Percentiles rank a stretch among this genome's conserved stretches.
Conservation (phyloP, 768 basidiomycete species). For the Psilocybe azurescens region DNA sequence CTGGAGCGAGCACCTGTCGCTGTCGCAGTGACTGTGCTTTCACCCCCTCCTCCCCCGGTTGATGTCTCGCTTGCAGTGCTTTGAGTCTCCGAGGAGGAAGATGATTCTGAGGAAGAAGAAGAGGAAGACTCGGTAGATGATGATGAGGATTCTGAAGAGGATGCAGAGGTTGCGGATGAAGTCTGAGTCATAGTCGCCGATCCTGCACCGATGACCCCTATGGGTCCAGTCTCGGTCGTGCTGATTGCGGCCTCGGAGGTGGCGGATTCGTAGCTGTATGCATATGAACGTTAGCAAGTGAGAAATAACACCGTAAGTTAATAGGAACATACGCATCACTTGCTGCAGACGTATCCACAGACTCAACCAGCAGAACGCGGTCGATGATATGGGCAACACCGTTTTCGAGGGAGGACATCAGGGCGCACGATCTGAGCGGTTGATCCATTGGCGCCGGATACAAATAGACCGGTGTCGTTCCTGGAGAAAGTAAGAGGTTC, state of each 20-base stretch:
- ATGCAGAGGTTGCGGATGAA: constrained; percentile 11
- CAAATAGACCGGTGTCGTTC: constrained; percentile 64
- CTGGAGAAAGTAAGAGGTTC: constrained; percentile 52
- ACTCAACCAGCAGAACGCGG: constrained; percentile 52
- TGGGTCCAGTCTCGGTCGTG: background rate
- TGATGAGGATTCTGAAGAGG: constrained; percentile 13
- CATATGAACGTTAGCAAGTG: background rate
- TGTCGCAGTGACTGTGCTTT: constrained; percentile 9
- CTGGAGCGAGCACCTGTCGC: background rate
- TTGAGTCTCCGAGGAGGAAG: constrained; percentile 13
- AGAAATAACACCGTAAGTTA: background rate
- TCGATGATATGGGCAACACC: constrained; percentile 74
- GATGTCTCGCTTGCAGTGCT: constrained; percentile 17
- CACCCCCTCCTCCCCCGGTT: constrained; percentile 3
- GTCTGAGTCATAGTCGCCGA: background rate
- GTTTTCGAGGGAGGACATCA: constrained; percentile 65
- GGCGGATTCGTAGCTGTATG: background rate
- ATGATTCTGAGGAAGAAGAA: constrained; percentile 14
- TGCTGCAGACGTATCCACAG: constrained; percentile 47
- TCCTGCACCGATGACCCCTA: background rate
- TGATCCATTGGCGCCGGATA: constrained; percentile 41
- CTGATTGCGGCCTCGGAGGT: background rate
- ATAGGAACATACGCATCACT: constrained; percentile 53
- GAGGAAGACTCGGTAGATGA: constrained; percentile 18
- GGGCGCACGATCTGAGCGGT: constrained; percentile 53